These are phyloP conservation scores for Penicillium dipodomyicola DNA, from an alignment of 495 filamentous ascomycete genomes.

Conservation along the genomic window DNA sequence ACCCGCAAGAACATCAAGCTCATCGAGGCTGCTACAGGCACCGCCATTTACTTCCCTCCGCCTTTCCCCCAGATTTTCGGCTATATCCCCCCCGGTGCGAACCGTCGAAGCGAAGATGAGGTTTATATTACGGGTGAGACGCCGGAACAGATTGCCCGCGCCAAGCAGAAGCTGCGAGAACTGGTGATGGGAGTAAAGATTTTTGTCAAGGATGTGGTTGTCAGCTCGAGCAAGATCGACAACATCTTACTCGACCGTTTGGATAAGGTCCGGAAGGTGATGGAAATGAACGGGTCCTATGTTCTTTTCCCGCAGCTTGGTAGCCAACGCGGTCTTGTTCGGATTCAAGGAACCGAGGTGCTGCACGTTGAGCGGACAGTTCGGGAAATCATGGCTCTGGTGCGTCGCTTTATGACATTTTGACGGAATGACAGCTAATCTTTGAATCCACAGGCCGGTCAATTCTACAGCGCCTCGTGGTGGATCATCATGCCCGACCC, in stretches of 20 bases:
- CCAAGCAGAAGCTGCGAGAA: slow-evolving; percentile 86
- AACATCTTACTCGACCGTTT: slow-evolving; percentile 85
- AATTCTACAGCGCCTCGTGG: slow-evolving; percentile 98
- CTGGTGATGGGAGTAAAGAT: slow-evolving; percentile 74
- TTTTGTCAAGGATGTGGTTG: slow-evolving; percentile 84
- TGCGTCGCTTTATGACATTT: slow-evolving; percentile 38
- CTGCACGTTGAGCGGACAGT: slow-evolving; percentile 92
- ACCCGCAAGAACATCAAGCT: slow-evolving; percentile 94
- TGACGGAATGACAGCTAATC: slow-evolving; percentile 22
- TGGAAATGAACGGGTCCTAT: slow-evolving; percentile 92
- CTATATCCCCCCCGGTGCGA: slow-evolving; percentile 76
- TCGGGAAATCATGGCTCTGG: slow-evolving; percentile 89
- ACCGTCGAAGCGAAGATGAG: slow-evolving; percentile 78
- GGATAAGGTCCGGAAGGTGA: slow-evolving; percentile 96
- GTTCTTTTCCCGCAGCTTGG: slow-evolving; percentile 85
- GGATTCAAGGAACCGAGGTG: slow-evolving; percentile 89
- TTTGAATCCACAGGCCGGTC: slow-evolving; percentile 64
- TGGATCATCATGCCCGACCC: slow-evolving; percentile 79
- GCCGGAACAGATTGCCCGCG: slow-evolving; percentile 72
- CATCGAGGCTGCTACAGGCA: slow-evolving; percentile 89
- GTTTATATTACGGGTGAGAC: slow-evolving; percentile 91
- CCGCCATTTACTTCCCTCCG: slow-evolving; percentile 96
- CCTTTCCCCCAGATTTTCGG: slow-evolving; percentile 86
- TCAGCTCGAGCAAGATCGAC: slow-evolving; percentile 87
- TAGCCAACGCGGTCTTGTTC: slow-evolving; percentile 71